Base-by-base conservation (phyloP, 2,329 filamentous ascomycete species). In the Helotiales sp. region DNA sequence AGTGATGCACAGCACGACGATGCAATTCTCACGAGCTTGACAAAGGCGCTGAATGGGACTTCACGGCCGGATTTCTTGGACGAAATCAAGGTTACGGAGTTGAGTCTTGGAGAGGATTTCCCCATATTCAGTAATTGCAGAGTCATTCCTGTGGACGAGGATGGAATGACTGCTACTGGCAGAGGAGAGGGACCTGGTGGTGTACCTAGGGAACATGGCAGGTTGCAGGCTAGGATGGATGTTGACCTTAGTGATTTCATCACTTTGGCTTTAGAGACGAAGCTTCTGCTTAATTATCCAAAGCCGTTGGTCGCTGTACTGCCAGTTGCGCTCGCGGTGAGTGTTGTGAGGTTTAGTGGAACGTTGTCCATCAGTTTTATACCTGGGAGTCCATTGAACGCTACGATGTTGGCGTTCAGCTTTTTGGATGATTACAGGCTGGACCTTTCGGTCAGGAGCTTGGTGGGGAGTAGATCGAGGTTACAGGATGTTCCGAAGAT, bases 41-140 rank as follows among this genome's bases (percentile, higher is more conserved):
- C 88, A 1, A 90, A 90, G 54, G 84, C 93, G 0, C 79, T 99
- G 56, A 99, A 99, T 69, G 89, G 93, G n/a, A 82, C 84, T 10
- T 86, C 86, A 44, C 89, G 95, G 55, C 95, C 95, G 0, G 90
- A 93, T 64, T 99, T 96, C 73, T 80, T 99, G 30, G 93, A 96
- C 71, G 90, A 95, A 70, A 98, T 99, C 62, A 88, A 87, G 25
- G 90, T 99, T 54, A 96, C 93, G 2, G 93, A 99, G 75, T 86
- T 99, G 59, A 96, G 89, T 51, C 79, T 99, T 4, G 95, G 95
- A 29, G 95, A 99, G 68, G 95, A 99, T 68, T 99, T 98, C 64
- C 95, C 95, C 27, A 99, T 99, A 53, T 96, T 99, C 74, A 97
- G 93, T 77, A 99, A 99, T 73, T 98, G 95, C 70, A 86, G 95